These are phyloP conservation scores for Termitomyces sp. DNA, from an alignment of 768 basidiomycete species.

Conservation along the genomic window DNA sequence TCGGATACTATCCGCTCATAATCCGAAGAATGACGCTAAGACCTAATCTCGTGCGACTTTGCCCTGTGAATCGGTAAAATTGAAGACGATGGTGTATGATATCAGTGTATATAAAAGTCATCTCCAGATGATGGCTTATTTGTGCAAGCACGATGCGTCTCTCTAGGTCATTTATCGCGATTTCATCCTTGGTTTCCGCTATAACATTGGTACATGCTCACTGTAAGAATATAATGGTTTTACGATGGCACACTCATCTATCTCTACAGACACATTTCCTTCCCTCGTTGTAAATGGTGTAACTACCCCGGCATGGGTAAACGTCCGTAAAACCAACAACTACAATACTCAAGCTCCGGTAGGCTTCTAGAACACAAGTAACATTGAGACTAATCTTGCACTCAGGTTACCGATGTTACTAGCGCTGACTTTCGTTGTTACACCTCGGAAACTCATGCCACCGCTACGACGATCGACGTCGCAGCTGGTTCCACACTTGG, in stretches of 20 bases:
- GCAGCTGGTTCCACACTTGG: constrained; percentile 40
- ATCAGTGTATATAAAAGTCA: neutral
- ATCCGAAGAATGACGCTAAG: neutral
- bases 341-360: constrained; percentile 35
- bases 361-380: neutral
- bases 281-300: constrained; percentile 35
- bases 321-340: constrained; percentile 44
- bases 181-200: constrained; percentile 6
- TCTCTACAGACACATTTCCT: constrained; percentile 37
- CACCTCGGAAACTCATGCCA: constrained; percentile 31
- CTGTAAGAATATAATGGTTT: constrained; percentile 1
- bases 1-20: constrained; percentile 8
- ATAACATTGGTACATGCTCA: constrained; percentile 8
- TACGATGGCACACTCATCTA: neutral
- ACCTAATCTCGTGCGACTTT: neutral
- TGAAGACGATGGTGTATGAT: neutral
- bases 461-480: constrained; percentile 38
- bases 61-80: neutral
- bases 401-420: constrained; percentile 38
- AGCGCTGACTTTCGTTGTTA: constrained; percentile 47
- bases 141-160: constrained; percentile 7
- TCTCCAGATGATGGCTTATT: neutral
- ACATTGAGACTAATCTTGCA: neutral
- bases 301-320: constrained; percentile 33
- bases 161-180: constrained; percentile 3